A percentile compares a stretch with the other conserved stretches of the same genome.
phyloP scores from a whole-genome alignment of 176 grass and related monocot species.

The Chrysopogon serrulatus region DNA sequence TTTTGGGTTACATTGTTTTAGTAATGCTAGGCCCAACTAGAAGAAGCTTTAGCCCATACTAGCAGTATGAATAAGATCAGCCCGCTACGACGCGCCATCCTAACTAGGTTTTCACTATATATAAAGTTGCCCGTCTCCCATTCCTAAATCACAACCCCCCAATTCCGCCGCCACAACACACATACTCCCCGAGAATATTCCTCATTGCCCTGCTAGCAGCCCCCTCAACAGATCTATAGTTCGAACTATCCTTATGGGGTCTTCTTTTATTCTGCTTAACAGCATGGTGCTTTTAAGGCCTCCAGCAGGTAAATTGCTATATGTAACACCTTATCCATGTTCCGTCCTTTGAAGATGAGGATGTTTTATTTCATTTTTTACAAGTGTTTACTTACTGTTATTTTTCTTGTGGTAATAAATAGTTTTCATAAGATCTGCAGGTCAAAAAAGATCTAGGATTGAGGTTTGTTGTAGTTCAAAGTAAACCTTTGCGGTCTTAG shows the following conservation, averaged over 20 bases:
- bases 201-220: accelerated
- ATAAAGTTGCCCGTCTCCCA: not conserved
- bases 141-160: not conserved
- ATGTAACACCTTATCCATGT: not conserved
- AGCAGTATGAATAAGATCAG: not conserved
- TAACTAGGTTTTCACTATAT: too few relatives aligned
- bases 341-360: not conserved
- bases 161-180: not conserved
- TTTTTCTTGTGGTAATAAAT: not conserved
- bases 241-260: not conserved
- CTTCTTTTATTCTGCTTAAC: not conserved
- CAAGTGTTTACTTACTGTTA: not conserved
- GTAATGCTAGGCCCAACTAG: not conserved
- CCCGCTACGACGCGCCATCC: not conserved
- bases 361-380: too few relatives aligned
- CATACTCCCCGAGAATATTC: not conserved
- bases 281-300: not conserved
- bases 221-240: not conserved
- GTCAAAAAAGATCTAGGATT: not conserved
- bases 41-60: not conserved
- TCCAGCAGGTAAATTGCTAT: not conserved
- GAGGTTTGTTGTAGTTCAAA: too few relatives aligned
- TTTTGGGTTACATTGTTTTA: not conserved
- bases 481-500: not conserved
- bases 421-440: not conserved